A percentile compares a stretch with the other conserved stretches of the same genome.
These are phyloP conservation scores for Litchi chinensis DNA, from an alignment of 345 rosid genomes.

Conservation along the genomic window DNA sequence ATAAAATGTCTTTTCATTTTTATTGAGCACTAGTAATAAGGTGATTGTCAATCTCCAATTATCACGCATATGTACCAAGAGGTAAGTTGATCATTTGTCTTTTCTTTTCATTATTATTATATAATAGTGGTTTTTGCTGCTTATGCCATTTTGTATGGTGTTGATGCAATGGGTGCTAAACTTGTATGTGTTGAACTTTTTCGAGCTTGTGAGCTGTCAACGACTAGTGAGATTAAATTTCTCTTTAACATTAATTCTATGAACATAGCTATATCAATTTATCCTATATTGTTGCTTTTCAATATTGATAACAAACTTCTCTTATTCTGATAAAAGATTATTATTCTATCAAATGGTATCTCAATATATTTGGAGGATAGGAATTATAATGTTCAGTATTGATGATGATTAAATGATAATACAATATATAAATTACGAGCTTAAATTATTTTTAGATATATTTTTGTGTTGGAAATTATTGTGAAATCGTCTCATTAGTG, in stretches of 20 bases:
- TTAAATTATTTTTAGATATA: too few relatives aligned
- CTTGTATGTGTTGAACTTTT: conserved; percentile 23
- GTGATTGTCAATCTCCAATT: too few relatives aligned
- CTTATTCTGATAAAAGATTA: too few relatives aligned
- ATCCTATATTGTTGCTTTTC: background rate
- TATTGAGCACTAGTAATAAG: background rate
- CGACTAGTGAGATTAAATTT: conserved; percentile 10
- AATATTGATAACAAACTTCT: too few relatives aligned
- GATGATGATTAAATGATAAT: too few relatives aligned
- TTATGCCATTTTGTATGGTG: conserved; percentile 16
- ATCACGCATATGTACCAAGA: background rate
- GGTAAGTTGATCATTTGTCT: background rate
- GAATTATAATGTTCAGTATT: too few relatives aligned
- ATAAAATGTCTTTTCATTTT: background rate
- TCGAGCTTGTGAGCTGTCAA: conserved; percentile 17
- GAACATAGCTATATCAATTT: background rate
- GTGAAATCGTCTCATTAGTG: too few relatives aligned
- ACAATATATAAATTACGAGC: too few relatives aligned
- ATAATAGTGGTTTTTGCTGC: background rate
- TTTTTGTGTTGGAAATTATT: too few relatives aligned
- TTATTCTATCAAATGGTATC: too few relatives aligned
- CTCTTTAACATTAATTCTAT: background rate
- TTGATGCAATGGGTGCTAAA: conserved; percentile 17
- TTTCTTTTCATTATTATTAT: background rate
- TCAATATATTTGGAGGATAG: too few relatives aligned